Percentiles rank a stretch among this genome's conserved stretches.
phyloP scores from a whole-genome alignment of 371 early-diverging fungal genomes.

The Entomophthora muscae region DNA sequence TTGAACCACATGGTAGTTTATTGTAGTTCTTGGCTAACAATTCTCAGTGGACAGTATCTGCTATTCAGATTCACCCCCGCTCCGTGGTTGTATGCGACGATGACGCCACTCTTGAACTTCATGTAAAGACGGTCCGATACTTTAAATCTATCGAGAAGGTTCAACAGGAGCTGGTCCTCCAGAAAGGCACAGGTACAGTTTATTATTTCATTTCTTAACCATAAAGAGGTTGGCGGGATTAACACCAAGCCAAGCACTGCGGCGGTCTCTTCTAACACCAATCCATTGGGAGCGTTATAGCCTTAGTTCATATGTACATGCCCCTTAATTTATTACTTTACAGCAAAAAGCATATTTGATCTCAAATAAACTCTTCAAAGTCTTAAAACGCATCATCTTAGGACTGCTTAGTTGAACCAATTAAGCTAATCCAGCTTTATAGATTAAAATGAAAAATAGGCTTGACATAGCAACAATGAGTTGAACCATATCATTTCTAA shows the following conservation, averaged over 20 bases:
- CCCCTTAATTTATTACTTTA: neutral
- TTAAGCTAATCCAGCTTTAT: no score
- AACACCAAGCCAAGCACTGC: neutral
- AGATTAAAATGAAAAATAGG: no score
- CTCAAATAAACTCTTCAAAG: no score
- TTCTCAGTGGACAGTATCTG: constrained; percentile 40
- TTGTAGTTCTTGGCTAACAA: neutral
- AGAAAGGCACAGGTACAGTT: neutral
- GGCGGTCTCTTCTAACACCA: neutral
- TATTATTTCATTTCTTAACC: neutral
- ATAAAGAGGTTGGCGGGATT: neutral
- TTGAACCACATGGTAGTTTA: constrained; percentile 30
- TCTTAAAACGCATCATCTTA: no score
- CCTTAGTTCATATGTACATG: neutral
- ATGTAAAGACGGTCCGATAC: constrained; percentile 75
- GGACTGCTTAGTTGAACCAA: no score
- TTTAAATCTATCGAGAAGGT: constrained; percentile 78
- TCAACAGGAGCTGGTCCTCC: constrained; percentile 39
- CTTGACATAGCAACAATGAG: no score
- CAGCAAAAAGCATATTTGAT: no score
- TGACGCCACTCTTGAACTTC: constrained; percentile 71
- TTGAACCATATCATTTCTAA: no score
- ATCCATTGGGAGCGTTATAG: neutral
- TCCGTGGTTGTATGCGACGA: constrained; percentile 77
- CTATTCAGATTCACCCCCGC: constrained; percentile 68